Evolutionary conservation across 305 asterid genomes (phyloP).

Genomic region (Withania somnifera): DNA sequence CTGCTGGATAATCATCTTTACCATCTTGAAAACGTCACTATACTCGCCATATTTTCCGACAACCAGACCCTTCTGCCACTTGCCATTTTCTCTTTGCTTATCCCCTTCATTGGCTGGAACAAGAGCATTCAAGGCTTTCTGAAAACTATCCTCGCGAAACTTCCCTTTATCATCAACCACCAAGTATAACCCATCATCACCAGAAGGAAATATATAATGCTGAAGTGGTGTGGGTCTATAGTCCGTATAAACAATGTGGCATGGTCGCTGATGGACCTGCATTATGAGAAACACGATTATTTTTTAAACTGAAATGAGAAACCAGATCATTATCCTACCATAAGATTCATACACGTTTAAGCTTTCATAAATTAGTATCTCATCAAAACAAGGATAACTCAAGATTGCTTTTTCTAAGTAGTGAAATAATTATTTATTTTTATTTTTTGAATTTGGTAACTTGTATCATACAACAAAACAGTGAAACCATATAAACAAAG

Average conservation of each 20-base stretch:
- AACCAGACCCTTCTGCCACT: slow-evolving; percentile 66
- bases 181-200: slow-evolving; percentile 88
- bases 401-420: not conserved
- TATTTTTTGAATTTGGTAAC: no score
- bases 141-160: slow-evolving; percentile 95
- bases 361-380: not conserved
- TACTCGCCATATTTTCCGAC: slow-evolving; percentile 78
- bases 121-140: slow-evolving; percentile 84
- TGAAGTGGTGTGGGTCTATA: slow-evolving; percentile 98
- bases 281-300: slow-evolving; percentile 21
- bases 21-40: slow-evolving; percentile 94
- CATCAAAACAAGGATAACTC: not conserved
- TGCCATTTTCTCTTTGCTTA: slow-evolving; percentile 53
- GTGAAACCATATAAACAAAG: no score
- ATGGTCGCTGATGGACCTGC: slow-evolving; percentile 97
- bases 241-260: slow-evolving; percentile 95
- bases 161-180: slow-evolving; percentile 93
- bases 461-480: no score
- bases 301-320: no score
- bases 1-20: slow-evolving; percentile 85
- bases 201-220: slow-evolving; percentile 89
- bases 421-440: no score
- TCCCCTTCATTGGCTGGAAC: slow-evolving; percentile 51
- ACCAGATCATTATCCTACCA: slow-evolving; percentile 12
- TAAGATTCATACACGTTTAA: not conserved